These are phyloP conservation scores for Dalbergia cultrata DNA, from an alignment of 306 rosid species.

Conservation along the genomic window DNA sequence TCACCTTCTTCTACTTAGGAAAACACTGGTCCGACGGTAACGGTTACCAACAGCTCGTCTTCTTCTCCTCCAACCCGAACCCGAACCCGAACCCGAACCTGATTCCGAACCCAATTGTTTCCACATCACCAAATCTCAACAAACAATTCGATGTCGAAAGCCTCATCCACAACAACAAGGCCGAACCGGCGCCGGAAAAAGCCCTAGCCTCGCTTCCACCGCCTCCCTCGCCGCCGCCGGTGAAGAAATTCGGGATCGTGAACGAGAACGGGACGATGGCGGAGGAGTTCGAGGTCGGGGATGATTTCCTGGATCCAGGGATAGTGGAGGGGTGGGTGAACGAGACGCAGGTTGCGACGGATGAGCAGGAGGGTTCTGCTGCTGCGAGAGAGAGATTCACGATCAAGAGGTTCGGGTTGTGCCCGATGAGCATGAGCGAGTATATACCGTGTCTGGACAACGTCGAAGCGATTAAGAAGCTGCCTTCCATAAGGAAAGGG, in stretches of 20 bases:
- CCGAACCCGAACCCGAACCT: conserved; percentile 43
- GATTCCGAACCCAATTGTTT: conserved; percentile 51
- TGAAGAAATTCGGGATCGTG: conserved; percentile 75
- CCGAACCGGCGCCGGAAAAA: conserved; percentile 42
- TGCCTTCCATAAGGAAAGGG: conserved; percentile 72
- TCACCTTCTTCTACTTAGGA: conserved; percentile 80
- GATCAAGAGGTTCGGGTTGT: conserved; percentile 66
- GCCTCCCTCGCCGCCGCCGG: conserved; percentile 44
- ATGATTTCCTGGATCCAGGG: conserved; percentile 61
- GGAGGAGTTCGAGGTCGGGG: conserved; percentile 80
- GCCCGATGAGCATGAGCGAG: conserved; percentile 72
- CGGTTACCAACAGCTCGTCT: conserved; percentile 75
- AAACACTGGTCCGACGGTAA: conserved; percentile 79
- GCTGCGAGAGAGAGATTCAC: conserved; percentile 35
- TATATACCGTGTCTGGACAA: conserved; percentile 96
- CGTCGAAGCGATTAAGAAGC: conserved; percentile 65
- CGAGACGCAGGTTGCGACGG: conserved; percentile 51
- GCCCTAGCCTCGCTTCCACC: conserved; percentile 26
- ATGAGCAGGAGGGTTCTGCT: conserved; percentile 24
- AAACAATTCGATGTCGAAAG: conserved; percentile 58
- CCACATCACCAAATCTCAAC: conserved; percentile 71
- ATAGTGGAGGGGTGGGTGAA: conserved; percentile 83
- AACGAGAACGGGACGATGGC: conserved; percentile 90
- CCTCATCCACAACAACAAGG: conserved; percentile 49
- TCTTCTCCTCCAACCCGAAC: conserved; percentile 57